Conservation (phyloP, 2,329 filamentous ascomycete genomes). For the Daldinia eschscholtzii region DNA sequence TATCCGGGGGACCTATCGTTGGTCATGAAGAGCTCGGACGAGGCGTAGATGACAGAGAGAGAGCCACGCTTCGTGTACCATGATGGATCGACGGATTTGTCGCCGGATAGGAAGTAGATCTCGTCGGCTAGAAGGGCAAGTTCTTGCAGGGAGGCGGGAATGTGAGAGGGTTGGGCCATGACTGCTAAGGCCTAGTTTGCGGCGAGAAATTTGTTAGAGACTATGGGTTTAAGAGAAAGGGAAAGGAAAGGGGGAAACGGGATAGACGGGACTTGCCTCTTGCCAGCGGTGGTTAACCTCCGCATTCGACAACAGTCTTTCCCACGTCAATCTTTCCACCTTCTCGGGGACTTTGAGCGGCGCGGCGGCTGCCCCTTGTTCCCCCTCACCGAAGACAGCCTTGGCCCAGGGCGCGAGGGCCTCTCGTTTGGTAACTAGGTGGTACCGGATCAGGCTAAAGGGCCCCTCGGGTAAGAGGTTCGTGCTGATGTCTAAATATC, state of each 20-base stretch:
- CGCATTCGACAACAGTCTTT: constrained; percentile 80
- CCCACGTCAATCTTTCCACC: constrained; percentile 79
- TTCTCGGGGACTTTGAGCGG: constrained; percentile 68
- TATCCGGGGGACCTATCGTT: constrained; percentile 83
- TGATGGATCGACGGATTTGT: constrained; percentile 81
- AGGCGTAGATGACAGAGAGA: constrained; percentile 72
- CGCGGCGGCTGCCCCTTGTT: constrained; percentile 49
- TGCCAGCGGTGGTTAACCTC: constrained; percentile 84
- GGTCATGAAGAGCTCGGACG: constrained; percentile 93
- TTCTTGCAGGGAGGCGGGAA: constrained; percentile 81
- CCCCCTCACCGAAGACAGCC: constrained; percentile 55
- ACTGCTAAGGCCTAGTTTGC: constrained; percentile 79
- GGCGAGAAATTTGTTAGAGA: not conserved
- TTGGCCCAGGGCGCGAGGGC: constrained; percentile 63
- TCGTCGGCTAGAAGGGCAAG: constrained; percentile 88
- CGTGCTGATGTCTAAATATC: constrained; percentile 87
- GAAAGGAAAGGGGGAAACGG: not conserved
- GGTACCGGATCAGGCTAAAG: constrained; percentile 85
- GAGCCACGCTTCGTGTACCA: constrained; percentile 82
- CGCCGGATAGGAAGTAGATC: constrained; percentile 88
- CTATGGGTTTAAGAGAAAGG: not conserved
- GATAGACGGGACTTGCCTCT: constrained; percentile 70
- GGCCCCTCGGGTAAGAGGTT: constrained; percentile 83
- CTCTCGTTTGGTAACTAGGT: constrained; percentile 76
- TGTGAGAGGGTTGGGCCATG: constrained; percentile 86